Percentiles rank a stretch among this genome's conserved stretches.
phyloP scores from a whole-genome alignment of 345 rosid genomes.

The Euclidium syriacum region DNA sequence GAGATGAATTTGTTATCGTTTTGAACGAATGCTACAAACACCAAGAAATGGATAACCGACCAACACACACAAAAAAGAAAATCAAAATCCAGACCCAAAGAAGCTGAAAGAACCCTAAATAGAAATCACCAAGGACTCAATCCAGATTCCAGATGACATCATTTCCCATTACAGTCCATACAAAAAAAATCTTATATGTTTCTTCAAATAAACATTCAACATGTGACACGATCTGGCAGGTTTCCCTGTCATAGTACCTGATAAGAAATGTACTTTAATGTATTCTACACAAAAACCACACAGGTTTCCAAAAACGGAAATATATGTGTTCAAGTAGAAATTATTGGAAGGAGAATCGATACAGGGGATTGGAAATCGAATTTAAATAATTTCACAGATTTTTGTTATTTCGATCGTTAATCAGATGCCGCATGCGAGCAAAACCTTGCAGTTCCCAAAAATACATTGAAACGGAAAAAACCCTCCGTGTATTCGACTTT shows the following conservation, averaged over 20 bases:
- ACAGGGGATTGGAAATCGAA: neutral
- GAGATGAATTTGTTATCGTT: neutral
- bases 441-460: neutral
- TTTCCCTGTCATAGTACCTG: constrained; percentile 1
- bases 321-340: neutral
- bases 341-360: neutral
- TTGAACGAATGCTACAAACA: neutral
- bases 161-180: neutral
- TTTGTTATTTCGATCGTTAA: neutral
- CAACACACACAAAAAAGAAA: neutral
- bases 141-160: neutral
- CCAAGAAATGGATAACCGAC: neutral
- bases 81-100: neutral
- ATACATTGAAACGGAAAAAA: neutral
- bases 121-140: neutral
- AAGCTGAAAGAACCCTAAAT: neutral
- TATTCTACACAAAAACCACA: neutral
- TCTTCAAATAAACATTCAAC: neutral
- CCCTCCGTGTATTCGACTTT: neutral
- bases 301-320: constrained; percentile 2
- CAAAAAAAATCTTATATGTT: neutral
- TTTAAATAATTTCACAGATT: neutral
- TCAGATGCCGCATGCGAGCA: neutral
- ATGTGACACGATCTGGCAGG: constrained; percentile 13
- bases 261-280: neutral